These are phyloP conservation scores for Eleusine indica DNA, from an alignment of 176 grass and related monocot genomes.

Conservation along the genomic window DNA sequence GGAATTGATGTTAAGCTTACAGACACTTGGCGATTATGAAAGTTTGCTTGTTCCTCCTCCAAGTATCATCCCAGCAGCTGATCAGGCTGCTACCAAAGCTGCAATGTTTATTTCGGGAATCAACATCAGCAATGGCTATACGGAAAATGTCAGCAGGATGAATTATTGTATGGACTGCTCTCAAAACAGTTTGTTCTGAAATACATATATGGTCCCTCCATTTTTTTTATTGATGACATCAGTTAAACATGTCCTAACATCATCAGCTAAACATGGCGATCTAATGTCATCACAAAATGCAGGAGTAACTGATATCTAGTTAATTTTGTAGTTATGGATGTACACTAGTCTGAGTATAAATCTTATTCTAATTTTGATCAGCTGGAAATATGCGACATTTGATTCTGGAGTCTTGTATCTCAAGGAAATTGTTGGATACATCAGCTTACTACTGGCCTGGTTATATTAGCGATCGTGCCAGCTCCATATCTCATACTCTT, in stretches of 20 bases:
- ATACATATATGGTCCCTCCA: background rate
- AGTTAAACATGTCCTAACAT: background rate
- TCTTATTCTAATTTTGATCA: conserved; percentile 53
- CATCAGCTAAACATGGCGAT: background rate
- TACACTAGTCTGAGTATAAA: conserved; percentile 2
- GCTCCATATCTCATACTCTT: conserved; percentile 60
- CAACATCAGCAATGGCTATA: conserved; percentile 59
- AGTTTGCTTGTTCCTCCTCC: conserved; percentile 87
- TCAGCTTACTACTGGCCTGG: conserved; percentile 91
- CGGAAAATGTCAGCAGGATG: conserved; percentile 61
- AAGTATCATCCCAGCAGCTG: conserved; percentile 71
- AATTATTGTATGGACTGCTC: conserved; percentile 63
- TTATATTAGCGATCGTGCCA: conserved; percentile 67
- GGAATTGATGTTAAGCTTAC: conserved; percentile 82
- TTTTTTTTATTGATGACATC: background rate
- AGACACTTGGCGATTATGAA: conserved; percentile 81
- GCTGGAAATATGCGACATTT: conserved; percentile 95
- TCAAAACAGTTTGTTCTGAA: conserved; percentile 32
- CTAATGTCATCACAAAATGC: background rate
- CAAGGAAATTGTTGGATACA: conserved; percentile 83
- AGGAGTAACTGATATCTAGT: conserved; percentile 1
- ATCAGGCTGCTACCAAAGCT: conserved; percentile 89
- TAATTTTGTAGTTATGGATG: conserved; percentile 16
- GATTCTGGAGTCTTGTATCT: conserved; percentile 97
- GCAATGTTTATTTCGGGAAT: conserved; percentile 74